phyloP scores from a whole-genome alignment of 768 basidiomycete species.

The Paxillus involutus region DNA sequence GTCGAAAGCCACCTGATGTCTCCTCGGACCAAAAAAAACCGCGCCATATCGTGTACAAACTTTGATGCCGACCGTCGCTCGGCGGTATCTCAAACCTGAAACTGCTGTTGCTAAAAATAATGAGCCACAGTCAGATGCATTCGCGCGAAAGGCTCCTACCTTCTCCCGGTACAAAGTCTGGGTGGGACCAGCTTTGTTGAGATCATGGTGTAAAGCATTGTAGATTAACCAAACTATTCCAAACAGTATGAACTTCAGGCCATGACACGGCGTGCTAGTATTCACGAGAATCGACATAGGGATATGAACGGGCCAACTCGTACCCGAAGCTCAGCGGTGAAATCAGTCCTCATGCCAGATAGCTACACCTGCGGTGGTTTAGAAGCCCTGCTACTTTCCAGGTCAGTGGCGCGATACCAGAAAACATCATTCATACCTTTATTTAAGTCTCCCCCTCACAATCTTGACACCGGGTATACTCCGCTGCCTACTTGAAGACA shows the following conservation, averaged over 20 bases:
- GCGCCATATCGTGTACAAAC: background rate
- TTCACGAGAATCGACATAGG: background rate
- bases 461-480: slow-evolving; percentile 35
- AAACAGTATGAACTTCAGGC: background rate
- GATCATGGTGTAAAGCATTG: background rate
- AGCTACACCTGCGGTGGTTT: background rate
- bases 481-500: slow-evolving; percentile 22
- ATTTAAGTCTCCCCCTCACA: slow-evolving; percentile 19
- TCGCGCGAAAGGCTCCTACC: slow-evolving; percentile 17
- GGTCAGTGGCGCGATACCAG: slow-evolving; percentile 5
- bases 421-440: slow-evolving; percentile 8
- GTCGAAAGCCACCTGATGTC: background rate
- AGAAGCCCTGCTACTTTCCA: slow-evolving; percentile 4
- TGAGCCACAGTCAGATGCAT: slow-evolving; percentile 9
- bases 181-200: background rate
- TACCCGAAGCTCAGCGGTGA: slow-evolving; percentile 9
- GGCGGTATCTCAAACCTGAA: background rate
- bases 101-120: no score
- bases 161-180: background rate
- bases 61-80: background rate
- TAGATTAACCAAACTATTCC: background rate
- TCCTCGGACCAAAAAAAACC: background rate
- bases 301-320: background rate
- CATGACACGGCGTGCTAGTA: background rate
- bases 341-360: slow-evolving; percentile 1